These are phyloP conservation scores for Dicorynia guianensis DNA, from an alignment of 306 rosid species.

Conservation along the genomic window DNA sequence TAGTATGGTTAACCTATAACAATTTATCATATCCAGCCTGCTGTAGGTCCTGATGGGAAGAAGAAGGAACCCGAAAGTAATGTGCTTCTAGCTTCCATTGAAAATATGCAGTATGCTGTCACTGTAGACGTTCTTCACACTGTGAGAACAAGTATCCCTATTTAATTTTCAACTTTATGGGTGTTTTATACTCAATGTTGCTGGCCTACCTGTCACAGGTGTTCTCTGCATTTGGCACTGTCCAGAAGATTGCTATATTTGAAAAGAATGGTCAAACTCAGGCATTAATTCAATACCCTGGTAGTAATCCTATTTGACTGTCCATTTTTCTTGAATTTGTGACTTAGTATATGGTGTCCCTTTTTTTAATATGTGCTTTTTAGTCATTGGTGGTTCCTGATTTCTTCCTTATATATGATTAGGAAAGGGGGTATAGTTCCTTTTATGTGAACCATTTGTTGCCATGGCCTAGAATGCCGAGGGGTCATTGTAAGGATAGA, in stretches of 20 bases:
- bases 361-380: background rate
- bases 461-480: background rate
- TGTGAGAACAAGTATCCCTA: conserved; percentile 45
- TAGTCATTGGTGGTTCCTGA: background rate
- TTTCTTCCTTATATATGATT: background rate
- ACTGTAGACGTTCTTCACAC: conserved; percentile 93
- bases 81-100: conserved; percentile 92
- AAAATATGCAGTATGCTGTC: conserved; percentile 97
- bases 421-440: too few species aligned
- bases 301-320: conserved; percentile 49
- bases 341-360: background rate
- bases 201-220: conserved; percentile 56
- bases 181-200: conserved; percentile 32
- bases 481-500: background rate
- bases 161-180: conserved; percentile 6
- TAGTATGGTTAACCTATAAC: conserved; percentile 38
- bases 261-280: conserved; percentile 91
- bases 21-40: conserved; percentile 56
- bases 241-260: conserved; percentile 87
- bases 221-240: conserved; percentile 76
- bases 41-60: conserved; percentile 91
- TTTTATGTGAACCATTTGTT: too few species aligned
- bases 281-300: conserved; percentile 84
- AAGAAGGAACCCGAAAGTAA: conserved; percentile 85
- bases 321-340: conserved; percentile 14